A percentile compares a stretch with the other conserved stretches of the same genome.
phyloP scores from a whole-genome alignment of 1,284 basidiomycete genomes.

The Cystobasidium pallidum region DNA sequence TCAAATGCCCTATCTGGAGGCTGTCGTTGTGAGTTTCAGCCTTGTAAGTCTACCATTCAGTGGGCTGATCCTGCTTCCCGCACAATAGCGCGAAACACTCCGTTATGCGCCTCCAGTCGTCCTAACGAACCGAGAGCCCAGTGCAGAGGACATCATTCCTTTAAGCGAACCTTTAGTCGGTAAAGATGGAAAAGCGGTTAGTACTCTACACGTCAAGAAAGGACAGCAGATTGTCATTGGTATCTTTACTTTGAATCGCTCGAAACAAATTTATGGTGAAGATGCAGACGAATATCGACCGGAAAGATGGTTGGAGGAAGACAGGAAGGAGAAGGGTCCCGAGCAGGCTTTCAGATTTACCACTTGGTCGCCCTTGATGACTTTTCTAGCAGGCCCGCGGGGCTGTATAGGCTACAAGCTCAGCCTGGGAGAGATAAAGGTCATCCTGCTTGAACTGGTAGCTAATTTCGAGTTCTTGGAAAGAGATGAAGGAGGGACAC shows the following conservation, averaged over 20 bases:
- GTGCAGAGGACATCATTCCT: slow-evolving; percentile 72
- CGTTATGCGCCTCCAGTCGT: slow-evolving; percentile 71
- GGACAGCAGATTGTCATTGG: slow-evolving; percentile 68
- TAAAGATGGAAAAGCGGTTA: slow-evolving; percentile 55
- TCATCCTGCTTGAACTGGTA: slow-evolving; percentile 28
- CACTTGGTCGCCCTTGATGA: slow-evolving; percentile 34
- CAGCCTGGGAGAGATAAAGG: slow-evolving; percentile 11
- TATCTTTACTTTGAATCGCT: slow-evolving; percentile 68
- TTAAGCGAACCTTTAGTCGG: slow-evolving; percentile 66
- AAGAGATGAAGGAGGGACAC: slow-evolving; percentile 10
- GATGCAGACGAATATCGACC: slow-evolving; percentile 70
- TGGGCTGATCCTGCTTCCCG: neutral
- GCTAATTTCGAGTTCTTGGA: slow-evolving; percentile 28
- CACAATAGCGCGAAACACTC: slow-evolving; percentile 64
- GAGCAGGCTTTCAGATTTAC: slow-evolving; percentile 9
- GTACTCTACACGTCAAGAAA: slow-evolving; percentile 60
- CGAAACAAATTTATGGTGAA: slow-evolving; percentile 66
- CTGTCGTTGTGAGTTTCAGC: slow-evolving; percentile 63
- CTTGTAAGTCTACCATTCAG: neutral
- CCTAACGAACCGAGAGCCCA: slow-evolving; percentile 71
- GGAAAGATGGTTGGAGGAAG: slow-evolving; percentile 53
- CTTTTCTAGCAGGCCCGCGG: slow-evolving; percentile 30
- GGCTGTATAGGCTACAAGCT: slow-evolving; percentile 17
- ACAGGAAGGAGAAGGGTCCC: neutral
- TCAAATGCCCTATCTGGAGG: slow-evolving; percentile 64